A percentile compares a stretch with the other conserved stretches of the same genome.
Evolutionary conservation across 2,329 filamentous ascomycete species (phyloP).

Genomic region (Intubia oerlemansii): DNA sequence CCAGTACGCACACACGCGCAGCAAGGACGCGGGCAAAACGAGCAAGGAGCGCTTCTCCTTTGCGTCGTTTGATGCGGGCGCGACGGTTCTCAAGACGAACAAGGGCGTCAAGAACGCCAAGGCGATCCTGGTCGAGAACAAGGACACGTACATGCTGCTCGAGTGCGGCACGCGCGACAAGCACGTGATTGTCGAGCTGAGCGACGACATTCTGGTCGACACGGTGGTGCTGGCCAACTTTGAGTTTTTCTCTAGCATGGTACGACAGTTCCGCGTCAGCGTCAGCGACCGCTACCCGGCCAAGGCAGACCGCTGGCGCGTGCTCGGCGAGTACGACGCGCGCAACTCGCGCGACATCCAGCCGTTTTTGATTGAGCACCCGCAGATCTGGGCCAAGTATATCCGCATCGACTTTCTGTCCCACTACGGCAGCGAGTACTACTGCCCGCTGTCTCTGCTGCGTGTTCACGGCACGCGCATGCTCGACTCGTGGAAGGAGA

Average conservation of each 20-base stretch:
- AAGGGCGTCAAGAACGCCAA: slow-evolving; percentile 70
- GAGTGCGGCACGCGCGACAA: slow-evolving; percentile 76
- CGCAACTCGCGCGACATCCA: slow-evolving; percentile 87
- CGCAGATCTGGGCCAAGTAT: slow-evolving; percentile 89
- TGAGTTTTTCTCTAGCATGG: slow-evolving; percentile 97
- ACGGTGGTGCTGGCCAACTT: slow-evolving; percentile 96
- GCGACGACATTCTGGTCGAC: slow-evolving; percentile 69
- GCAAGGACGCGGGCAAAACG: slow-evolving; percentile 88
- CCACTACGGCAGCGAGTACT: slow-evolving; percentile 92
- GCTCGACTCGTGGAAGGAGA: slow-evolving; percentile 80
- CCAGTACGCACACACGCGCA: slow-evolving; percentile 32
- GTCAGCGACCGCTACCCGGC: slow-evolving; percentile 90
- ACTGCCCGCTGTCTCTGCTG: slow-evolving; percentile 78
- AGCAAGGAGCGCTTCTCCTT: slow-evolving; percentile 98
- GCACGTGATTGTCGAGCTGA: slow-evolving; percentile 85
- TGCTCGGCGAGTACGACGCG: slow-evolving; percentile 73
- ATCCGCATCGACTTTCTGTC: slow-evolving; percentile 76
- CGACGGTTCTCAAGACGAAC: slow-evolving; percentile 81
- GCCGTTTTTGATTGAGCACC: slow-evolving; percentile 82
- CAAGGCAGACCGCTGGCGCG: slow-evolving; percentile 79
- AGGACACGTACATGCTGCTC: slow-evolving; percentile 95
- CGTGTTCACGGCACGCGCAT: slow-evolving; percentile 91
- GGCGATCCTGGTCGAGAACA: slow-evolving; percentile 83
- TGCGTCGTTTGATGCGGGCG: slow-evolving; percentile 90
- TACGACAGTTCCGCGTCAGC: slow-evolving; percentile 74